A percentile compares a stretch with the other conserved stretches of the same genome.
Evolutionary conservation across 768 basidiomycete genomes (phyloP).

Genomic region (Pseudohyphozyma bogoriensis): DNA sequence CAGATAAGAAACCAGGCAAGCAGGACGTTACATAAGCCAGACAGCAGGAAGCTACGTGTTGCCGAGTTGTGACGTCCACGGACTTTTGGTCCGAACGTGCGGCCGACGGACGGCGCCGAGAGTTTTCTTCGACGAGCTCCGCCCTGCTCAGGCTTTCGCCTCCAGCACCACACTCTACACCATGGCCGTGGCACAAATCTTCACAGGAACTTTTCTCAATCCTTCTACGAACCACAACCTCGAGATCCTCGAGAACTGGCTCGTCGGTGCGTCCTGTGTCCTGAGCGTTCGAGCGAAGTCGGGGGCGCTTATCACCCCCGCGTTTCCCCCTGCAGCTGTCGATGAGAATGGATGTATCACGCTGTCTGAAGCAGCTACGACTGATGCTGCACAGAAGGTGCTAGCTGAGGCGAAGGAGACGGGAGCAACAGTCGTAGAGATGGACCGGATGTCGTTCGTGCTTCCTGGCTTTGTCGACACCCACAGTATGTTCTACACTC

Average conservation of each 20-base stretch:
- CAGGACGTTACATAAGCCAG: too few species aligned
- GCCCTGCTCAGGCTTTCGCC: too few species aligned
- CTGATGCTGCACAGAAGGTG: background rate
- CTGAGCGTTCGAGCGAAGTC: background rate
- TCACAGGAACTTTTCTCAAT: background rate
- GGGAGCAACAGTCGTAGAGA: background rate
- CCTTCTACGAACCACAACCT: background rate
- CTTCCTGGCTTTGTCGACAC: conserved; percentile 28
- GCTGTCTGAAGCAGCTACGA: background rate
- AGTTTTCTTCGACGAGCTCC: too few species aligned
- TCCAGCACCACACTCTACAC: too few species aligned
- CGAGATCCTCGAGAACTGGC: background rate
- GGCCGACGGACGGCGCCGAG: too few species aligned
- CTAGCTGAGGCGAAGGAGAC: background rate
- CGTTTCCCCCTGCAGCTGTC: background rate
- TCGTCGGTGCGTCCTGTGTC: conserved; percentile 10
- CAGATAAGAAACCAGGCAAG: too few species aligned
- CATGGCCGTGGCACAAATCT: too few species aligned
- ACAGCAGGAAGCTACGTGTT: too few species aligned
- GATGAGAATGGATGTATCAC: conserved; percentile 7
- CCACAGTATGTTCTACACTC: conserved; percentile 11
- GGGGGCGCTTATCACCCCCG: too few species aligned
- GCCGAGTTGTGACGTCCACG: too few species aligned
- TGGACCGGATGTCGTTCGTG: conserved; percentile 3
- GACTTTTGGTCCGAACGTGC: too few species aligned